Evolutionary conservation across 2,329 filamentous ascomycete species (phyloP).

Genomic region (Claviceps fusiformis): DNA sequence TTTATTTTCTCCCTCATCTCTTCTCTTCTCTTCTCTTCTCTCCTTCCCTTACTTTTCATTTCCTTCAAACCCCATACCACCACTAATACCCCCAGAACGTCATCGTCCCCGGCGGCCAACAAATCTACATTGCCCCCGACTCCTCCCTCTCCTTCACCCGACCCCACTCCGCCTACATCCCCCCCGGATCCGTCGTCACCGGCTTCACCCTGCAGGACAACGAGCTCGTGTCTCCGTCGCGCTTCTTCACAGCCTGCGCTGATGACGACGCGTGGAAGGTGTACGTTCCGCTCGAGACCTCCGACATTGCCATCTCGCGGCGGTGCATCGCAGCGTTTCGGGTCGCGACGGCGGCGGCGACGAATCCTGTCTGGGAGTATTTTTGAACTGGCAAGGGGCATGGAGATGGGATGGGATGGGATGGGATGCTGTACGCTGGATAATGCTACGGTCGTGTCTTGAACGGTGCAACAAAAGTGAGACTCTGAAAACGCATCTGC

Average conservation of each 20-base stretch:
- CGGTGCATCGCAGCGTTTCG: background rate
- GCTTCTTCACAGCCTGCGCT: background rate
- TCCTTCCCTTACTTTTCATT: conserved; percentile 5
- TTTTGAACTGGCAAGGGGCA: background rate
- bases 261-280: background rate
- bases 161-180: background rate
- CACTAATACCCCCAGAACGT: conserved; percentile 10
- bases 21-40: background rate
- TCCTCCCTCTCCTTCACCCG: background rate
- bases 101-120: background rate
- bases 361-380: background rate
- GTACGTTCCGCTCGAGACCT: background rate
- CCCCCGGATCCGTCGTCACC: background rate
- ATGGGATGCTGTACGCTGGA: too few species aligned
- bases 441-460: too few species aligned
- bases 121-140: background rate
- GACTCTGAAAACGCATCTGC: too few species aligned
- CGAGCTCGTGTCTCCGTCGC: background rate
- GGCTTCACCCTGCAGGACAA: background rate
- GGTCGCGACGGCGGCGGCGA: background rate
- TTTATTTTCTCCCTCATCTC: too few species aligned
- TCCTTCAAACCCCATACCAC: too few species aligned
- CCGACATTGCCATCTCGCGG: too few species aligned
- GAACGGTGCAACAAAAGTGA: too few species aligned
- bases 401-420: too few species aligned